Evolutionary conservation across 768 basidiomycete genomes (phyloP).

Genomic region (Suillus discolor): DNA sequence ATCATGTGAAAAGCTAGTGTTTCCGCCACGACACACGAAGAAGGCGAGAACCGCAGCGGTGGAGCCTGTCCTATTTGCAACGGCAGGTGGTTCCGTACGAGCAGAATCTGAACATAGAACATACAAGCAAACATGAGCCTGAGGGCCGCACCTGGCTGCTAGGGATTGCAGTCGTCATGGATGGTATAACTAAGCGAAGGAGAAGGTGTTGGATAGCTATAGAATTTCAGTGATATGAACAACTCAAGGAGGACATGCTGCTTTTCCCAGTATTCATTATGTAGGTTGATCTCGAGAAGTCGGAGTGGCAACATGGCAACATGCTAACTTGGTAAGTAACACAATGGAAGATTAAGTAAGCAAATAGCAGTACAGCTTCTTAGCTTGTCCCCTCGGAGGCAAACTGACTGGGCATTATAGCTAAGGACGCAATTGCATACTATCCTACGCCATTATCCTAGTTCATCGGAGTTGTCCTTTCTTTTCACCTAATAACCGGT

Average conservation of each 20-base stretch:
- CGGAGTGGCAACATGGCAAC: not conserved
- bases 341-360: conserved; percentile 2
- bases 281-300: not conserved
- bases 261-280: not conserved
- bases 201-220: not conserved
- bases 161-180: too few relatives aligned
- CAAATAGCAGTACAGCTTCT: not conserved
- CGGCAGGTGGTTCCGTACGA: not conserved
- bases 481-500: conserved; percentile 29
- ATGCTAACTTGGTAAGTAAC: not conserved
- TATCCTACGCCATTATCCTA: not conserved
- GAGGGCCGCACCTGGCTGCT: not conserved
- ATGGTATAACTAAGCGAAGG: not conserved
- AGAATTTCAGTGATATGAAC: not conserved
- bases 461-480: conserved; percentile 13
- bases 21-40: not conserved
- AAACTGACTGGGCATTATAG: not conserved
- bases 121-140: not conserved
- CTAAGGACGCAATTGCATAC: not conserved
- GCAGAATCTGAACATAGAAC: not conserved
- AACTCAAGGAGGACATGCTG: conserved; percentile 4
- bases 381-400: not conserved
- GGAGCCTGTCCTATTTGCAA: not conserved
- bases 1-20: not conserved
- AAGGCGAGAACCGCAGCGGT: not conserved